Evolutionary conservation across 257 asterid genomes (phyloP).

Genomic region (Solanum dulcamara): DNA sequence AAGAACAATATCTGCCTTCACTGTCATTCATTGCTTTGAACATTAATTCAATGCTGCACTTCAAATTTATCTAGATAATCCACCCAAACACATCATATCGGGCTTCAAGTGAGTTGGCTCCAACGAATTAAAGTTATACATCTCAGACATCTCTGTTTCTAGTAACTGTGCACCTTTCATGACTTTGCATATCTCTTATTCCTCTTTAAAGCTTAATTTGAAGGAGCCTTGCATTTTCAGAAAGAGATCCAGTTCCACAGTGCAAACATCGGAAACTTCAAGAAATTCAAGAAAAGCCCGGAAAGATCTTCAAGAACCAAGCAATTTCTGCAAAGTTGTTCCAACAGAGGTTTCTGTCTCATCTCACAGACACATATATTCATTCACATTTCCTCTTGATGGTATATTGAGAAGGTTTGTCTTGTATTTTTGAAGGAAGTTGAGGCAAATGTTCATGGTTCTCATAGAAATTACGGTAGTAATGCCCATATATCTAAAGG

Average conservation of each 20-base stretch:
- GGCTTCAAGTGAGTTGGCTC: background rate
- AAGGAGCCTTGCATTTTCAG: slow-evolving; percentile 21
- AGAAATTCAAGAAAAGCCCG: slow-evolving; percentile 51
- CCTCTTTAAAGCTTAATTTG: background rate
- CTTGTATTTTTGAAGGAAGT: slow-evolving; percentile 26
- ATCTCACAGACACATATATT: background rate
- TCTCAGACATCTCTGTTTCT: background rate
- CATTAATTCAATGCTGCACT: background rate
- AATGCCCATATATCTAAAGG: slow-evolving; percentile 13
- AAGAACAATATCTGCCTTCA: background rate
- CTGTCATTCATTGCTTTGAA: background rate
- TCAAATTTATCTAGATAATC: background rate
- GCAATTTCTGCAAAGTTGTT: slow-evolving; percentile 29
- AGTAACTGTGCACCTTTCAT: background rate
- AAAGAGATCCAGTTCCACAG: slow-evolving; percentile 31
- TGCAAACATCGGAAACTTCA: slow-evolving; percentile 21
- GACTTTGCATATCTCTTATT: background rate
- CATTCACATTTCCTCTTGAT: background rate
- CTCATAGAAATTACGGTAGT: slow-evolving; percentile 19
- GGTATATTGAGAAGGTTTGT: background rate
- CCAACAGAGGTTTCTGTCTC: slow-evolving; percentile 40
- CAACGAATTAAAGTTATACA: background rate
- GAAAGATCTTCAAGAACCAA: slow-evolving; percentile 44
- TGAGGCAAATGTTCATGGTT: slow-evolving; percentile 23
- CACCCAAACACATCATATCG: background rate